Evolutionary conservation across 305 asterid genomes (phyloP), one percentile per base, ranked within the genome.

Genomic region (Lippia alba): DNA sequence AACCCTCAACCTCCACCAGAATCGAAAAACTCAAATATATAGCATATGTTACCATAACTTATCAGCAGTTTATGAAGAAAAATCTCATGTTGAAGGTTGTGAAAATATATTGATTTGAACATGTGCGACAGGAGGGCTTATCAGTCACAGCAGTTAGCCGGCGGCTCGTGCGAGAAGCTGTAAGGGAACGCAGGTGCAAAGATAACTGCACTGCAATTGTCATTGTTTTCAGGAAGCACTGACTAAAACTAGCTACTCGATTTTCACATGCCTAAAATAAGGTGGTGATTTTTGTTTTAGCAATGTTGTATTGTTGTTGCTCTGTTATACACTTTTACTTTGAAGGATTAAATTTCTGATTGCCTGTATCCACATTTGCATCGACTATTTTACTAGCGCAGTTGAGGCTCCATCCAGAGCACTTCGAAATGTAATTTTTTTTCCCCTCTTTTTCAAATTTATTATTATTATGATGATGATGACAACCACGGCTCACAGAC

Each of bases 121-220:
- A 51, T 53, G 18, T 19, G 54, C 78, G 64, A 72, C 89, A 92
- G 96, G 96, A 84, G 67, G 92, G 90, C 14, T 61, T 84, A 65
- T 70, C 96, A 18, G 92, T 84, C 62, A 39, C 85, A 46, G 79
- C 83, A 24, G 94, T 85, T 73, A 80, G 92, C 72, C 92, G 96
- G 12, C 86, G 80, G 64, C 91, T 89, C 49, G 92, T 88, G 44
- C 86, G 94, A 19, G 97, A 91, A 85, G 97, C 97, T 72, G 85
- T 92, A 17, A 89, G 96, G 30, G 97, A 92, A 75, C 88, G 96
- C 41, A 73, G 74, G 50, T 92, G 97, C 84, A 92, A 88, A 75
- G 97, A 92, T 78, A 92, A 92, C 80, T 92, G 97, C 86, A 88
- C 97, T 36, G 96, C 96, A 6, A 48, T 89, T 55, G 73, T 92